Evolutionary conservation across 805 yeast species (phyloP).

Genomic region (Starmerella sp.): DNA sequence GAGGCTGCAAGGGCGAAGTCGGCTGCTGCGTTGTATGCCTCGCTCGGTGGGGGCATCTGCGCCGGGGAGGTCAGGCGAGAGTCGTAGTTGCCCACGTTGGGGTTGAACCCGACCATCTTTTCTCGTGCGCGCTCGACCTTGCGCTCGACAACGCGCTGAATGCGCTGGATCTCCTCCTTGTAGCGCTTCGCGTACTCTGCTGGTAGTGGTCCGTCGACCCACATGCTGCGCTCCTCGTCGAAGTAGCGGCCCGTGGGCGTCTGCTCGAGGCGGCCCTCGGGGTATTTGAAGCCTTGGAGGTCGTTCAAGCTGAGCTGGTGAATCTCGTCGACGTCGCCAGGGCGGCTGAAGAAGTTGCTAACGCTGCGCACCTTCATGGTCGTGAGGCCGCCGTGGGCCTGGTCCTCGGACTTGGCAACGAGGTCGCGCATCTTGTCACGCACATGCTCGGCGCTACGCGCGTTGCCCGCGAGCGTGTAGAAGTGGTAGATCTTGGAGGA

Average conservation of each 20-base stretch:
- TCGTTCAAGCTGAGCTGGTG: constrained; percentile 12
- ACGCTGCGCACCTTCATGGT: constrained; percentile 10
- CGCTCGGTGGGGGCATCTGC: not conserved
- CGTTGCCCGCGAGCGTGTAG: constrained; percentile 7
- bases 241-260: constrained; percentile 16
- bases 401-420: constrained; percentile 9
- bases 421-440: constrained; percentile 20
- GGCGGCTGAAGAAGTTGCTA: constrained; percentile 5
- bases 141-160: constrained; percentile 11
- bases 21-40: constrained; percentile 1
- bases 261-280: constrained; percentile 13
- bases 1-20: constrained; percentile 7
- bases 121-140: constrained; percentile 12
- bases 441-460: constrained; percentile 19
- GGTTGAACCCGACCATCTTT: not conserved
- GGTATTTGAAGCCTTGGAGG: constrained; percentile 16
- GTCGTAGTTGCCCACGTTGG: not conserved
- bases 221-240: constrained; percentile 16
- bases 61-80: not conserved
- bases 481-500: constrained; percentile 11
- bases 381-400: constrained; percentile 13
- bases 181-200: constrained; percentile 10
- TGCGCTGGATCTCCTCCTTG: constrained; percentile 14
- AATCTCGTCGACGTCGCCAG: constrained; percentile 9
- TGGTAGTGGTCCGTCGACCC: constrained; percentile 18